Base-by-base conservation (phyloP, 306 rosid genomes). In the Casuarina cunninghamiana region DNA sequence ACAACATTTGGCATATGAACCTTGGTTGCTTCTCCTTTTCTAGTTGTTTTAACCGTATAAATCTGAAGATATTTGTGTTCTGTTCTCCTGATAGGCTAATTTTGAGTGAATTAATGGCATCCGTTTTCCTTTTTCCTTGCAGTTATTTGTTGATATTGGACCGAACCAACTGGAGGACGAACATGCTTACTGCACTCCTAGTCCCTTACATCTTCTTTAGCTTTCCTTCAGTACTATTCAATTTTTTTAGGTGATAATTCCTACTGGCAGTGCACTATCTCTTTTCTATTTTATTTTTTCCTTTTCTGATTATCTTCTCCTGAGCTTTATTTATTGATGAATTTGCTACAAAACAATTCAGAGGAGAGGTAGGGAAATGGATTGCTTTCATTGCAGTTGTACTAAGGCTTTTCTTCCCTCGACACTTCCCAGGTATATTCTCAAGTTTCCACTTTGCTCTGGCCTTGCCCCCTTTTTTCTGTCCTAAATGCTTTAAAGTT, bases 191-290 rank as follows among this genome's bases (percentile, higher is more conserved):
- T 71, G 82, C 97, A 51, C 87, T 92, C 45, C 76, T 92, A 81
- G 90, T 94, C 77, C 98, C 98, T 38, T 94, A 90, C 86, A 84
- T 92, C 78, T 92, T 92, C 93, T 87, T 94, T 85, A 88, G 98
- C 76, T 79, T 94, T 80, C 98, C 98, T 3, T 75, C 80, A 5
- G 89, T 86, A 0, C 10, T 94, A 19, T 94, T 92, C 79, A 10
- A 86, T 61, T 78, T 88, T 12, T 77, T 94, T 16, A 88, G 97
- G 98, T 94, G 74, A 71, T 10, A 17, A 10, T 69, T 12, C 61
- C 61, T 46, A 10, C 46, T 8, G 4, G 67, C 75, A 10, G 53
- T 54, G 15, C 53, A 41, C 45, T 61, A 4, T 1, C 50, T 41
- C 50, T 17, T 42, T 69, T 78, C 17, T 37, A 2, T 58, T 21